Conservation (phyloP, 768 basidiomycete genomes). For the Sarcodon sp. region DNA sequence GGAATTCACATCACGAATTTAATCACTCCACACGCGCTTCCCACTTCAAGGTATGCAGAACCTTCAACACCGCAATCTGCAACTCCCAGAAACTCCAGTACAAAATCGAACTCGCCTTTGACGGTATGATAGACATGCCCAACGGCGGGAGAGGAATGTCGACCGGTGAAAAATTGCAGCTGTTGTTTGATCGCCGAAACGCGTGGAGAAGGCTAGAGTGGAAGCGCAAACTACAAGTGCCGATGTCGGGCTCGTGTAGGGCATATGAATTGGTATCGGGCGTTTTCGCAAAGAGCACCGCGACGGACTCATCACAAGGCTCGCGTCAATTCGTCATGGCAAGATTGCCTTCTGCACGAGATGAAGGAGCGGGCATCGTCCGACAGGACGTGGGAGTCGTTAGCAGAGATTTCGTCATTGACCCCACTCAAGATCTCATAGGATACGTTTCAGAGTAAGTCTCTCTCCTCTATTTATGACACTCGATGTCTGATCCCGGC, state of each 20-base stretch:
- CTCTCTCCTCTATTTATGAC: neutral
- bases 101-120: constrained; percentile 8
- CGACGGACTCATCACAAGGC: constrained; percentile 7
- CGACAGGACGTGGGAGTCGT: constrained; percentile 18
- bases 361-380: neutral
- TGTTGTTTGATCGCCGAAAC: constrained; percentile 11
- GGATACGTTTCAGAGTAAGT: constrained; percentile 16
- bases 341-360: constrained; percentile 10
- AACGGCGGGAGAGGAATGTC: neutral
- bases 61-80: constrained; percentile 1
- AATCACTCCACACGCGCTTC: too few species aligned
- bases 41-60: constrained; percentile 3
- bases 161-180: constrained; percentile 10
- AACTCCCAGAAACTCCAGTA: constrained; percentile 3
- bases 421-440: constrained; percentile 39
- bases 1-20: neutral
- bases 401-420: constrained; percentile 36
- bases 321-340: constrained; percentile 8
- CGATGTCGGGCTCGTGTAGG: constrained; percentile 18
- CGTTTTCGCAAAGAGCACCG: constrained; percentile 27
- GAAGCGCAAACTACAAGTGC: constrained; percentile 10
- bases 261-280: constrained; percentile 41
- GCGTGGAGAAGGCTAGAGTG: constrained; percentile 17
- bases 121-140: constrained; percentile 3
- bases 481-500: constrained; percentile 1